phyloP scores from a whole-genome alignment of 805 yeast species.

The Ogataea trehalophila region DNA sequence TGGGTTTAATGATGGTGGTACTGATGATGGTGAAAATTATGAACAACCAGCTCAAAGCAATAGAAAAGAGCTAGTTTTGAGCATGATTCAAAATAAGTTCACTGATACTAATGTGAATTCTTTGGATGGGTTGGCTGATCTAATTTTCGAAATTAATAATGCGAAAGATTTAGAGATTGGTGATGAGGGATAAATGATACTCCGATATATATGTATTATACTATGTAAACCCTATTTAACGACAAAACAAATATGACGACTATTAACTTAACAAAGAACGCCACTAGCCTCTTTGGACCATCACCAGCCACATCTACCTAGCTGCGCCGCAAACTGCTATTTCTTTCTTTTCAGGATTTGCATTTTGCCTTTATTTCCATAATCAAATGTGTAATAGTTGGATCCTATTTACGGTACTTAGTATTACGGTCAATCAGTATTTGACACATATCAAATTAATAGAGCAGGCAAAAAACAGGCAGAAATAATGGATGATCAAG shows the following conservation, averaged over 20 bases:
- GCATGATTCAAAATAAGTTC: constrained; percentile 5
- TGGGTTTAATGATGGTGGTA: neutral
- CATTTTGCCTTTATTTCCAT: too few relatives aligned
- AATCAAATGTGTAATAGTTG: too few relatives aligned
- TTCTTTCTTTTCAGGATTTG: too few relatives aligned
- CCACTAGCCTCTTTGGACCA: neutral
- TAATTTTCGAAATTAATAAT: constrained; percentile 5
- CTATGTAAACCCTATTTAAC: neutral
- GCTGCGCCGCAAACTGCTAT: too few relatives aligned
- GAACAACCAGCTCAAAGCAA: neutral
- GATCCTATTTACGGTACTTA: too few relatives aligned
- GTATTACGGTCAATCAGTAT: too few relatives aligned
- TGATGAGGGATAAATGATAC: too few relatives aligned
- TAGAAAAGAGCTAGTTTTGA: constrained; percentile 2
- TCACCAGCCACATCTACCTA: neutral
- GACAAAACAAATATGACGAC: neutral
- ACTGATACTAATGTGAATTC: constrained; percentile 6
- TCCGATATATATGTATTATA: too few relatives aligned
- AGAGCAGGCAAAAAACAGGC: neutral
- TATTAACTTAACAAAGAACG: too few relatives aligned
- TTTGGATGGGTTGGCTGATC: constrained; percentile 12
- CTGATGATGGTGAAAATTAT: neutral
- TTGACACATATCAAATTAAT: too few relatives aligned
- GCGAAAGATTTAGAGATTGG: neutral
- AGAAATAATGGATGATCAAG: constrained; percentile 36